phyloP scores from a whole-genome alignment of 225 moss, liverwort and hornwort genomes.

The Straminergon stramineum region DNA sequence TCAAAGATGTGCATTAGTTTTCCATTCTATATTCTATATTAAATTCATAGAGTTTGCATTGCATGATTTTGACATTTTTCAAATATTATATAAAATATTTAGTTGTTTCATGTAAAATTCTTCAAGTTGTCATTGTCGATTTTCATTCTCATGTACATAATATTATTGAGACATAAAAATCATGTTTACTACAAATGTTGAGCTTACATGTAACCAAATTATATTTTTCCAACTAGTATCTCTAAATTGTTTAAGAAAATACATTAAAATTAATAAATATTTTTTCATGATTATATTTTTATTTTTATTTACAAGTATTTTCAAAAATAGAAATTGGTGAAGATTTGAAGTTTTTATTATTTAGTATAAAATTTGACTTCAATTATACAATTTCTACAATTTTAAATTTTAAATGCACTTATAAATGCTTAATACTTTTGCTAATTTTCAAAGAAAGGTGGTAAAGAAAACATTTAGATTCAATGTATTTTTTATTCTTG shows the following conservation, averaged over 20 bases:
- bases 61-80: background rate
- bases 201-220: background rate
- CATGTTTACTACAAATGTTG: background rate
- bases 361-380: background rate
- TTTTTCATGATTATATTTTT: background rate
- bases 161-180: background rate
- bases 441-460: background rate
- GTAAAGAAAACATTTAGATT: background rate
- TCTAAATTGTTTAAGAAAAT: background rate
- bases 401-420: too few species aligned
- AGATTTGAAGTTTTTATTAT: background rate
- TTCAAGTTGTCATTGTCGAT: background rate
- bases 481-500: background rate
- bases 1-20: background rate
- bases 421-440: background rate
- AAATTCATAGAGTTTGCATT: background rate
- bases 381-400: too few species aligned
- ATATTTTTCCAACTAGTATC: background rate
- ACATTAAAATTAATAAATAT: too few species aligned
- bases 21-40: background rate
- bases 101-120: background rate
- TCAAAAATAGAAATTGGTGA: too few species aligned
- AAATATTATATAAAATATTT: background rate
- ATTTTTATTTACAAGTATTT: background rate
- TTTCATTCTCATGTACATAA: fast-evolving